phyloP scores from a whole-genome alignment of 202 grass and related monocot species.

The Bolboschoenoplectus hybrid region DNA sequence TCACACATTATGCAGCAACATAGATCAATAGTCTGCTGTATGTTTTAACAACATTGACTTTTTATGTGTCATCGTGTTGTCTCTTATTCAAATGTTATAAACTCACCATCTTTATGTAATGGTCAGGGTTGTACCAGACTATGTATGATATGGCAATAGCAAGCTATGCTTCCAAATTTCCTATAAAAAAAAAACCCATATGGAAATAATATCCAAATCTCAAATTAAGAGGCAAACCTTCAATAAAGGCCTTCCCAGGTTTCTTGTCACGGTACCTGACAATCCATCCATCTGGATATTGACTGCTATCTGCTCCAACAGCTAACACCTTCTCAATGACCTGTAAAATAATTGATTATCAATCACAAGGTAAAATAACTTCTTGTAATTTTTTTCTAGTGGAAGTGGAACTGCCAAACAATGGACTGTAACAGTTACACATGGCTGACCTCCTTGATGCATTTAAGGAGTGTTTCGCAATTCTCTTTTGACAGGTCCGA shows the following conservation, averaged over 20 bases:
- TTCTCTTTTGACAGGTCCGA: slow-evolving; percentile 61
- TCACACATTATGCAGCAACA: neutral
- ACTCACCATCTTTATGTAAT: neutral
- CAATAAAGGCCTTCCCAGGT: slow-evolving; percentile 58
- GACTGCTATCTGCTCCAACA: slow-evolving; percentile 70
- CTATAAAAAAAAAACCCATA: neutral
- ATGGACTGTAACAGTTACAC: slow-evolving; percentile 3
- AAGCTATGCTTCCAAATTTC: neutral
- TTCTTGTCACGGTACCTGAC: slow-evolving; percentile 78
- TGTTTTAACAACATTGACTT: neutral
- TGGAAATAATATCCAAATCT: slow-evolving; percentile 13
- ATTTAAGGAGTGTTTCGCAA: slow-evolving; percentile 52
- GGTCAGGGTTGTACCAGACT: neutral
- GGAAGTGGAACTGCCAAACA: neutral
- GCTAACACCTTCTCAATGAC: slow-evolving; percentile 64
- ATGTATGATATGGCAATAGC: neutral
- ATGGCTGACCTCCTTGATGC: slow-evolving; percentile 62
- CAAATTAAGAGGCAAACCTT: slow-evolving; percentile 47
- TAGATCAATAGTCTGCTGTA: neutral
- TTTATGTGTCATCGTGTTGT: slow-evolving; percentile 14
- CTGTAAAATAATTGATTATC: slow-evolving; percentile 41
- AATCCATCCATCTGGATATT: slow-evolving; percentile 75
- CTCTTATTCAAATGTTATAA: slow-evolving; percentile 15
- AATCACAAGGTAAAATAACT: slow-evolving; percentile 13
- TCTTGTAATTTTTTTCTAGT: neutral